Base-by-base conservation (phyloP, 345 rosid genomes). In the Barbarea vulgaris region DNA sequence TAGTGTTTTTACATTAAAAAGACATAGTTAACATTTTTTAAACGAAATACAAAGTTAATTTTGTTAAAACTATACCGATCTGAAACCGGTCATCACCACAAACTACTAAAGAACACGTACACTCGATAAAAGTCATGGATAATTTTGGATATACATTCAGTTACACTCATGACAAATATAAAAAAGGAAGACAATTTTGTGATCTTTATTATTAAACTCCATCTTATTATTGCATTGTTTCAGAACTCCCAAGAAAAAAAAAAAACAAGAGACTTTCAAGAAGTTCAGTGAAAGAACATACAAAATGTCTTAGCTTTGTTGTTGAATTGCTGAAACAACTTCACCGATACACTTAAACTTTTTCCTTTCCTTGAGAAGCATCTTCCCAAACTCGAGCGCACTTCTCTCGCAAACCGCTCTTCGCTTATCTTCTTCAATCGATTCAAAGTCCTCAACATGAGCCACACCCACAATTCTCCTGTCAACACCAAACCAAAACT, bases 381-480 rank as follows among this genome's bases (percentile, higher is more conserved):
- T 75, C 83, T 89, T 90, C 54, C 83, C 97, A 37, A 88, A 70
- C 59, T 87, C 81, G 1, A 95, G 92, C 21, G 97, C 99, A 55
- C 30, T 82, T 56, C 80, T 79, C 85, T 95, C 99, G 28, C 97
- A 90, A 50, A 66, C 48, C 33, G 99, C 96, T 63, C 96, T 80
- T 70, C 53, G 78, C 67, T 84, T 51, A 39, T 82, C 83, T 22
- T 92, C 90, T 52, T 66, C 59, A 24, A 95, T 95, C 30, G 96
- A 92, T 81, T 92, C 99, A 62, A 95, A 89, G 85, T 95, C 97
- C 77, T 95, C 99, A 27, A 95, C 93, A 83, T 92, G 99, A 7
- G 96, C 93, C 51, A 95, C 97, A 50, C 99, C 99, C 10, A 92
- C 96, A 57, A 95, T 89, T 84, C 99, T 89, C 93, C 93, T 94